Conservation (phyloP, 257 asterid genomes). For the Nicotiana otophora region DNA sequence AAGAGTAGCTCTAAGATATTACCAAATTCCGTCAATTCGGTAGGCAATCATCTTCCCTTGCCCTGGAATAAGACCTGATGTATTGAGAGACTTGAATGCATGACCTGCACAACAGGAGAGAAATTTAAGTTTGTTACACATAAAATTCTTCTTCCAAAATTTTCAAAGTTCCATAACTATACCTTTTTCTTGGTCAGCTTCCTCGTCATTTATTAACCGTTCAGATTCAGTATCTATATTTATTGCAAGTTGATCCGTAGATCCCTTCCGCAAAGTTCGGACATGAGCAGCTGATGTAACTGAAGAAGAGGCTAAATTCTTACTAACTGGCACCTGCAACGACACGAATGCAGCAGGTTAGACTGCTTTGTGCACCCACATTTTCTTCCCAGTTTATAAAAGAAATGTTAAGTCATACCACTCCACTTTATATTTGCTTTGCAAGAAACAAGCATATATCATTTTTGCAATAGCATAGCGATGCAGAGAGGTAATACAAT, state of each 20-base stretch:
- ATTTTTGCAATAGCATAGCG: not conserved
- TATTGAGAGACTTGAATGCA: conserved; percentile 67
- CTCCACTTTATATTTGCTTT: not conserved
- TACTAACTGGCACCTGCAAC: conserved; percentile 61
- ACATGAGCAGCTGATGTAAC: conserved; percentile 73
- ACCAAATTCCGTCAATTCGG: conserved; percentile 92
- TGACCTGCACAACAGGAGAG: conserved; percentile 56
- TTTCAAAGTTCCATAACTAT: not conserved
- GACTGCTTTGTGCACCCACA: not conserved
- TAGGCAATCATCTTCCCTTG: conserved; percentile 89
- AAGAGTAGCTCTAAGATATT: conserved; percentile 17
- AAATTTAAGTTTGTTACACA: not conserved
- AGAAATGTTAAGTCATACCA: not conserved
- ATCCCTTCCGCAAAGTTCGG: conserved; percentile 82
- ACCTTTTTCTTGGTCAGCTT: conserved; percentile 88
- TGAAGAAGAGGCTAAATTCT: conserved; percentile 41
- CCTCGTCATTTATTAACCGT: conserved; percentile 47
- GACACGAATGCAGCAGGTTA: conserved; percentile 8
- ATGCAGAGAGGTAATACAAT: not conserved
- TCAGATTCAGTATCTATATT: conserved; percentile 75
- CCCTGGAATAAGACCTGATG: conserved; percentile 82
- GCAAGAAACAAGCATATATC: not conserved
- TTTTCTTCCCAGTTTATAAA: not conserved
- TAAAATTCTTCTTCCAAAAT: not conserved
- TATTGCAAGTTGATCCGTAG: conserved; percentile 84